Evolutionary conservation across 306 rosid genomes (phyloP).

Genomic region (Gleditsia sinensis): DNA sequence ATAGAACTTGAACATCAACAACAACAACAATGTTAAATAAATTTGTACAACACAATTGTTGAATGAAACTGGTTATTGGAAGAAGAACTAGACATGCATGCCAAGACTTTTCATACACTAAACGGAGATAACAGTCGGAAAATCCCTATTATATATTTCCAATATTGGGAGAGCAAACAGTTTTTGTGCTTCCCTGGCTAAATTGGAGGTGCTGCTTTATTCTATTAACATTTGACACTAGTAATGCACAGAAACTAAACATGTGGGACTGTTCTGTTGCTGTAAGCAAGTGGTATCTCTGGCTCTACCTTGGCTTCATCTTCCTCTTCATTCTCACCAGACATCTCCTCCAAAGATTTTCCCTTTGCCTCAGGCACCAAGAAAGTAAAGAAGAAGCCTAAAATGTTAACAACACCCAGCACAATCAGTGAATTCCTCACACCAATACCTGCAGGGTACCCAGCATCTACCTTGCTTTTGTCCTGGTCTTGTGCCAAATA

Average conservation of each 20-base stretch:
- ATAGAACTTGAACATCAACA: no score
- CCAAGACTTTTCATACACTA: neutral
- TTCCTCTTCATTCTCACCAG: constrained; percentile 80
- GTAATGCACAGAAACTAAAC: constrained; percentile 26
- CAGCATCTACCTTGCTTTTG: constrained; percentile 68
- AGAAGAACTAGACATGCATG: neutral
- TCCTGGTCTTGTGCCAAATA: constrained; percentile 79
- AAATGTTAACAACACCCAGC: constrained; percentile 57
- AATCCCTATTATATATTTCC: neutral
- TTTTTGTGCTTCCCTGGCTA: constrained; percentile 2
- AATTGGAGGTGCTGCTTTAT: constrained; percentile 20
- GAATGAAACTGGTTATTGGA: neutral
- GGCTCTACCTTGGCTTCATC: constrained; percentile 17
- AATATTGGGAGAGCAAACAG: constrained; percentile 7
- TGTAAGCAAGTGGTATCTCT: constrained; percentile 31
- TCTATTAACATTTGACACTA: neutral
- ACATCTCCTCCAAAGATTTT: constrained; percentile 79
- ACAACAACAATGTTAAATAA: neutral
- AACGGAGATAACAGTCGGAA: neutral
- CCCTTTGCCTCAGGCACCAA: constrained; percentile 84
- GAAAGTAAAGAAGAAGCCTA: constrained; percentile 65
- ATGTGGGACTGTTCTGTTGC: constrained; percentile 47
- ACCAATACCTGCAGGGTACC: constrained; percentile 82
- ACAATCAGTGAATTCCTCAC: constrained; percentile 59
- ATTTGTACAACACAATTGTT: neutral